A percentile compares a stretch with the other conserved stretches of the same genome.
Evolutionary conservation across 1,139 yeast species (phyloP).

Genomic region (Geotrichum klebahnii): DNA sequence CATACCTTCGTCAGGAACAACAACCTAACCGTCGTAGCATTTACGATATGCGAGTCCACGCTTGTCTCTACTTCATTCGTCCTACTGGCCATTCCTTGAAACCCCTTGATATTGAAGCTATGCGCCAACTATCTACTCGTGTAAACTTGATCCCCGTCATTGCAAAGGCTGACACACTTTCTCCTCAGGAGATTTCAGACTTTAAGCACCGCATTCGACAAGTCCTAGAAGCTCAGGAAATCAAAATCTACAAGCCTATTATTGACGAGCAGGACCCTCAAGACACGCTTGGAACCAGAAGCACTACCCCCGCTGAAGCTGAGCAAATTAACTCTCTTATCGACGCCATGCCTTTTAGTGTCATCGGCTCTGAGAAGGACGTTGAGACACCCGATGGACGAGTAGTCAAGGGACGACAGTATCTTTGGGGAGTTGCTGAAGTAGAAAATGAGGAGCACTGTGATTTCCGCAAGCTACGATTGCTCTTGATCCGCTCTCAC

Average conservation of each 20-base stretch:
- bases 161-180: slow-evolving; percentile 90
- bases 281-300: slow-evolving; percentile 21
- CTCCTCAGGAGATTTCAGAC: slow-evolving; percentile 71
- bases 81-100: slow-evolving; percentile 94
- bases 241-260: slow-evolving; percentile 86
- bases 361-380: slow-evolving; percentile 87
- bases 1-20: slow-evolving; percentile 91
- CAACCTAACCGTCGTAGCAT: slow-evolving; percentile 69
- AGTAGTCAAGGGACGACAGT: slow-evolving; percentile 82
- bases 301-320: slow-evolving; percentile 33
- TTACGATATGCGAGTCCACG: slow-evolving; percentile 84
- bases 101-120: slow-evolving; percentile 90
- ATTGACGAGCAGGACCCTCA: slow-evolving; percentile 30
- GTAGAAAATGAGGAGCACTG: slow-evolving; percentile 95
- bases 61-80: slow-evolving; percentile 88
- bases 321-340: slow-evolving; percentile 79
- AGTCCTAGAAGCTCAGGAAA: slow-evolving; percentile 87
- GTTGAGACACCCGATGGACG: slow-evolving; percentile 73
- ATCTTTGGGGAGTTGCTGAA: slow-evolving; percentile 97
- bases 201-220: slow-evolving; percentile 85
- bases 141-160: slow-evolving; percentile 93
- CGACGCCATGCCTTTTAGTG: slow-evolving; percentile 90
- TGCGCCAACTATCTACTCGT: slow-evolving; percentile 81
- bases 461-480: slow-evolving; percentile 88
- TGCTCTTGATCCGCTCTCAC: slow-evolving; percentile 83